Base-by-base conservation (phyloP, 2,329 filamentous ascomycete genomes). In the Drechslera avenae region DNA sequence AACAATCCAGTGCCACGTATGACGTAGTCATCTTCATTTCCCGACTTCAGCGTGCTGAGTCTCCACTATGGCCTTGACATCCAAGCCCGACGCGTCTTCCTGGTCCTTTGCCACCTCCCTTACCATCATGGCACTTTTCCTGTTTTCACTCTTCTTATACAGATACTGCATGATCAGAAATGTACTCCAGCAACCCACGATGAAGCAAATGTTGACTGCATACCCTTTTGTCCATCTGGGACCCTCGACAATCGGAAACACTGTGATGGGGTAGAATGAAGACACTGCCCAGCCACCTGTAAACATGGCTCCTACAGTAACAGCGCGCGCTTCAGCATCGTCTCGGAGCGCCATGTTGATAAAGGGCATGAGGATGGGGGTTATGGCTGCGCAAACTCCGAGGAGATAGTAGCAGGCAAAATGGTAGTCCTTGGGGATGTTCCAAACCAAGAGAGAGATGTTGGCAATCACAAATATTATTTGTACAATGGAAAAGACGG, bases 201-300 rank as follows among this genome's bases (percentile, higher is more conserved):
- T 74, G 42, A 81, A 81, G 0, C 71, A 73, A 39, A 81, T 73
- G 2, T 77, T 74, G 5, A 79, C 73, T 0, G 78, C 77, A 70
- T 78, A 81, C 0, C 79, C 79, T 23, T 77, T 78, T 2, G 63
- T 74, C 79, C 79, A 82, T 28, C 74, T 67, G 0, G 79, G 79
- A 0, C 64, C 68, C 54, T 72, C 67, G 6, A 71, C 47, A 6
- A 70, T 68, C 8, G 68, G 69, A 48, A 72, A 72, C 4, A 71
- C 69, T 1, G 67, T 63, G 28, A 71, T 69, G 2, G 69, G 69
- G 30, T 72, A 72, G 49, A 72, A 72, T 0, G 67, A 70, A 30
- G 59, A 72, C 0, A 72, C 64, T 1, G 69, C 69, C 69, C 69
- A 72, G 2, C 69, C 69, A 12, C 62, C 60, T 2, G 69, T 72